A percentile compares a stretch with the other conserved stretches of the same genome.
Conservation (phyloP, 306 rosid genomes). For the Crataegus laevigata region DNA sequence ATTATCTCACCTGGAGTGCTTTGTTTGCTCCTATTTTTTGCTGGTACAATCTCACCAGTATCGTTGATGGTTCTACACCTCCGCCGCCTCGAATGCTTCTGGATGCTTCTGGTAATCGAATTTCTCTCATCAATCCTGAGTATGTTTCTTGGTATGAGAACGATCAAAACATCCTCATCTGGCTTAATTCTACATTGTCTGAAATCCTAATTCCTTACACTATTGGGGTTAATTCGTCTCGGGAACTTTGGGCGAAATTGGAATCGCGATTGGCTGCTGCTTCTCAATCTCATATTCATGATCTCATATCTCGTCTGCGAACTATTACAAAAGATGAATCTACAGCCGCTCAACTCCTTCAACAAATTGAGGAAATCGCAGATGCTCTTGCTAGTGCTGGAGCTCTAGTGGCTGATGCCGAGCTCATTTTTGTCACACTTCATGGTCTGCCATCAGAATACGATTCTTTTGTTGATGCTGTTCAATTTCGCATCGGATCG, state of each 20-base stretch:
- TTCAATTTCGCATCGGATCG: not conserved
- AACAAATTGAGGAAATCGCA: not conserved
- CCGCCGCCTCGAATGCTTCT: fast-evolving
- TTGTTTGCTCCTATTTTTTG: not conserved
- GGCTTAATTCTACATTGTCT: too few species aligned
- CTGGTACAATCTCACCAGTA: not conserved
- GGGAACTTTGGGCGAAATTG: not conserved
- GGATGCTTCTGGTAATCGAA: not conserved
- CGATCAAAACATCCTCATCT: not conserved
- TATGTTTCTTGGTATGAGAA: not conserved
- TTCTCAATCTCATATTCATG: not conserved
- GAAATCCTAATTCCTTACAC: not conserved
- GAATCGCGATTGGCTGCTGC: not conserved
- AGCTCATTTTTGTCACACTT: not conserved
- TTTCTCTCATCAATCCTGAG: not conserved
- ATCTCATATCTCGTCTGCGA: not conserved
- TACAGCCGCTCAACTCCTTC: not conserved
- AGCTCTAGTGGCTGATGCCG: not conserved
- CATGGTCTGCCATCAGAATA: not conserved
- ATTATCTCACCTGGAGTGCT: not conserved
- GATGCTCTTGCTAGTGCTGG: not conserved
- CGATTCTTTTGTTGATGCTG: not conserved
- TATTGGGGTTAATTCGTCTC: not conserved
- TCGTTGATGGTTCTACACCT: not conserved
- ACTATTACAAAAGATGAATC: not conserved